Percentiles rank a stretch among this genome's conserved stretches.
Conservation (phyloP, 1,139 yeast species). For the Chernovozyma aurita region DNA sequence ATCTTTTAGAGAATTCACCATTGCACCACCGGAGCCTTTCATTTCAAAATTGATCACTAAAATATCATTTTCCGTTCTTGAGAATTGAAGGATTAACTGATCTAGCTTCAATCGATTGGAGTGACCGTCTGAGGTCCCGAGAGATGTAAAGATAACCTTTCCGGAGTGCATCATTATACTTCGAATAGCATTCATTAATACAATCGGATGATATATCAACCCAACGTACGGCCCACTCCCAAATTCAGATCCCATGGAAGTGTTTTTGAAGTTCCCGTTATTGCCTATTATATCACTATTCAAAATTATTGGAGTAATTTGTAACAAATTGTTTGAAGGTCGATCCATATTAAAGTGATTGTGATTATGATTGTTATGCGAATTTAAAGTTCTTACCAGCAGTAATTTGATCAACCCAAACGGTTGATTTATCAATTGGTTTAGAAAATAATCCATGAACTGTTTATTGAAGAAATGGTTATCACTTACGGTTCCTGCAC, state of each 20-base stretch:
- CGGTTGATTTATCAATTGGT: neutral
- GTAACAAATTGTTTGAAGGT: no score
- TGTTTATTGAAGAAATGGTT: neutral
- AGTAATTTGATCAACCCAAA: no score
- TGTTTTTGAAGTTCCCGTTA: no score
- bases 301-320: no score
- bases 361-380: no score
- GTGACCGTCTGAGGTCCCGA: neutral
- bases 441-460: neutral
- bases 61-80: neutral
- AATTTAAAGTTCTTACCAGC: no score
- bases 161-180: slow-evolving; percentile 7
- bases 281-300: no score
- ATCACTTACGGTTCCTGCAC: slow-evolving; percentile 16
- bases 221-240: no score
- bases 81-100: slow-evolving; percentile 1
- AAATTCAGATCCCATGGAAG: no score
- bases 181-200: slow-evolving; percentile 10
- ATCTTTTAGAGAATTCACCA: neutral
- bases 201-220: slow-evolving; percentile 13
- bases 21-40: neutral
- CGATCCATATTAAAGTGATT: no score
- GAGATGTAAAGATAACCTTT: slow-evolving; percentile 8
- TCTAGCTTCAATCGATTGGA: neutral
- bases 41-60: neutral